Evolutionary conservation across 2,329 filamentous ascomycete genomes (phyloP), one percentile per base, ranked within the genome.

Genomic region (Stachybotrys elegans): DNA sequence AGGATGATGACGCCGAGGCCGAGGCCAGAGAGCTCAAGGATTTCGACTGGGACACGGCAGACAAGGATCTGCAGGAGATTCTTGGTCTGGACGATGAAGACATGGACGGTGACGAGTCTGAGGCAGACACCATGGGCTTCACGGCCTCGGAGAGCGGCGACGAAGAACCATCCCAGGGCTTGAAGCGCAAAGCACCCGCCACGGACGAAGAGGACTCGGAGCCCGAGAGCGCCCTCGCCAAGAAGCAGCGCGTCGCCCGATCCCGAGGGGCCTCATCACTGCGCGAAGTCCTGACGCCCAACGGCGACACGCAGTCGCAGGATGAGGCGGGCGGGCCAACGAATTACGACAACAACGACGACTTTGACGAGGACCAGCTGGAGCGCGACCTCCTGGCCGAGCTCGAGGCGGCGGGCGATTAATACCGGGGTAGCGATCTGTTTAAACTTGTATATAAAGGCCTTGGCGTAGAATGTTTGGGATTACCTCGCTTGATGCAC

Each of bases 31-130:
- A 73, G 42, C 61, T 81, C 4, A 72, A 73, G 45, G 66, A 69
- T 13, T 79, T 84, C 44, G 75, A 87, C 57, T 84, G 82, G 72
- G 76, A 71, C 5, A 73, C 69, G 9, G 75, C 79, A 2, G 83
- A 89, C 51, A 82, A 86, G 46, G 89, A 94, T 56, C 68, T 94
- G 9, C 79, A 78, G 13, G 87, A 88, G 37, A 91, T 93, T 52
- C 67, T 93, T 52, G 77, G 76, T 9, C 68, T 70, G 6, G 76
- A 73, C 21, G 73, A 68, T 3, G 76, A 75, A 1, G 72, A 71
- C 35, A 73, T 72, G 12, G 71, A 69, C 2, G 70, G 66, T 0
- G 60, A 62, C 1, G 58, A 59, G 17, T 51, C 40, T 23, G 27
- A 52, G 25, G n/a, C n/a, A n/a, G 48, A 49, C 16, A 51, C 50